Base-by-base conservation (phyloP, 2,329 filamentous ascomycete genomes). In the Scytalidium sp. region DNA sequence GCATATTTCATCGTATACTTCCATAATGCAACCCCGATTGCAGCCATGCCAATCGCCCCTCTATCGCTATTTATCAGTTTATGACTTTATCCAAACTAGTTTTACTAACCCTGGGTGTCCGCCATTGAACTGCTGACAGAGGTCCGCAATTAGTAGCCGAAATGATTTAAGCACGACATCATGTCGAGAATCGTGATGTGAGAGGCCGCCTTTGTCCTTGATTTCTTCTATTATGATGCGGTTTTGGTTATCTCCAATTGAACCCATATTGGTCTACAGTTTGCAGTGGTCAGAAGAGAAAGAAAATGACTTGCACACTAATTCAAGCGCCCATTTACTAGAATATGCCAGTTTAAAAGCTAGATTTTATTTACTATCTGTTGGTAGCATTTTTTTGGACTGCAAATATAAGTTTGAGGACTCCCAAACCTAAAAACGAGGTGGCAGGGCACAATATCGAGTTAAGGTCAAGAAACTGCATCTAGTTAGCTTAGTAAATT, bases 111-210 rank as follows among this genome's bases (percentile, higher is more conserved):
- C 84, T n/a, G 83, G 84, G 60, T 87, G 84, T 0, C 84, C 84
- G 32, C 83, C 83, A 53, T 79, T 79, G 65, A 85, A 87, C 56
- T 87, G 84, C 62, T 87, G 76, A 59, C 83, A 87, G 3, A 88
- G 67, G 60, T 87, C 84, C 32, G 84, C 81, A 50, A 87, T 83
- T 25, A 87, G 67, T 42, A 78, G 68, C 46, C 84, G 72, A 60
- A 85, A 85, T 4, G 78, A 79, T 56, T 74, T 75, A 43, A 87
- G 66, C 1, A 84, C 79, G 19, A 78, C 62, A 43, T 82, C 32
- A 36, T 36, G 32, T 5, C 17, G 22, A 15, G 17, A 9, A 3
- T 17, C 9, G 1, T 15, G 17, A 40, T 21, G 20, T 2, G 62
- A 67, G 50, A 61, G 64, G 8, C 50, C 56, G 21, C 44, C 66